These are phyloP conservation scores for Fraxinus excelsior DNA, from an alignment of 257 asterid species.

Conservation along the genomic window DNA sequence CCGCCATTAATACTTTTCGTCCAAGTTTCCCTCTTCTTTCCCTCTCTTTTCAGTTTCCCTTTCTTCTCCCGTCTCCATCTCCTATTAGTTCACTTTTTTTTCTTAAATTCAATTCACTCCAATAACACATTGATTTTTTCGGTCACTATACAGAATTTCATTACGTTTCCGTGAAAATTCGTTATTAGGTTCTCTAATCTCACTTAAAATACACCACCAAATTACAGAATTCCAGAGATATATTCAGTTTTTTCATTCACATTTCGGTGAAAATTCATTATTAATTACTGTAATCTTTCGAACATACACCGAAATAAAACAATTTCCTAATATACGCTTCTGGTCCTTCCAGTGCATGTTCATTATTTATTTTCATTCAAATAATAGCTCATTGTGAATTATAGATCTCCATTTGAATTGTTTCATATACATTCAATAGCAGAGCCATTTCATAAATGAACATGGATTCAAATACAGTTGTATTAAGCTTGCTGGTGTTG, in stretches of 20 bases:
- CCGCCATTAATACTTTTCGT: neutral
- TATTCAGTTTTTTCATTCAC: neutral
- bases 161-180: neutral
- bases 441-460: conserved; percentile 25
- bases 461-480: conserved; percentile 18
- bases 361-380: neutral
- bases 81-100: neutral
- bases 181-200: neutral
- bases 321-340: neutral
- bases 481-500: conserved; percentile 34
- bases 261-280: neutral
- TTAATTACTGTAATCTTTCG: neutral
- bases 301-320: neutral
- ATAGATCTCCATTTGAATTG: neutral
- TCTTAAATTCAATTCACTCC: neutral
- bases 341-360: neutral
- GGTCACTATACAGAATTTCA: neutral
- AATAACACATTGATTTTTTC: neutral
- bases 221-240: neutral
- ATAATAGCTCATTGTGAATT: neutral
- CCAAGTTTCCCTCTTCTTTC: conserved; percentile 1
- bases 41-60: neutral
- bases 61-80: neutral
- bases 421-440: neutral
- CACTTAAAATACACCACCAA: neutral